Evolutionary conservation across 2,329 filamentous ascomycete genomes (phyloP).

Genomic region (Xylariaceae sp.): DNA sequence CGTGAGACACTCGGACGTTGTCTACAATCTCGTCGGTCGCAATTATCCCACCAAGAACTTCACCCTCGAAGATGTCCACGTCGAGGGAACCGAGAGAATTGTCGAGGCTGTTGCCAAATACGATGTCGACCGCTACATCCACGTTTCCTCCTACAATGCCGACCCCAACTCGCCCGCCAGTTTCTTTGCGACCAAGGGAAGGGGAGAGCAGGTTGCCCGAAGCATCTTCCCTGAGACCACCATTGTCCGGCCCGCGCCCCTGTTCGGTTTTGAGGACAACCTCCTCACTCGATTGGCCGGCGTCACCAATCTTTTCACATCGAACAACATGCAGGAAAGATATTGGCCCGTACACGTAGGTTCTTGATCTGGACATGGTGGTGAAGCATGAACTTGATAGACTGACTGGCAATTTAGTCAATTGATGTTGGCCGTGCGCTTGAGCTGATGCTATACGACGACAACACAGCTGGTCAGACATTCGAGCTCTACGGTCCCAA

Average conservation of each 20-base stretch:
- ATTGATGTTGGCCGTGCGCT: slow-evolving; percentile 88
- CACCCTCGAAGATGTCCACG: slow-evolving; percentile 82
- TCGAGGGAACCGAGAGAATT: slow-evolving; percentile 88
- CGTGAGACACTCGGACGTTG: slow-evolving; percentile 92
- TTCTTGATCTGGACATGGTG: slow-evolving; percentile 17
- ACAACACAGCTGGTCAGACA: slow-evolving; percentile 82
- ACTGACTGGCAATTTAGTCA: slow-evolving; percentile 44
- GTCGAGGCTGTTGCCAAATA: slow-evolving; percentile 94
- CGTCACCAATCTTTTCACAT: slow-evolving; percentile 74
- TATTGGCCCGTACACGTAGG: slow-evolving; percentile 85
- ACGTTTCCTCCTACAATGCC: slow-evolving; percentile 93
- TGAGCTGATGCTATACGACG: slow-evolving; percentile 85
- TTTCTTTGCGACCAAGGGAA: slow-evolving; percentile 88
- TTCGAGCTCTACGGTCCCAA: slow-evolving; percentile 92
- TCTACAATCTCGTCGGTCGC: slow-evolving; percentile 92
- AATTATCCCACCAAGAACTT: slow-evolving; percentile 99
- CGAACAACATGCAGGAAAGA: slow-evolving; percentile 89
- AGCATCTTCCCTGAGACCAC: slow-evolving; percentile 95
- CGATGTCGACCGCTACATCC: slow-evolving; percentile 93
- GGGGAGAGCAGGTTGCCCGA: slow-evolving; percentile 76
- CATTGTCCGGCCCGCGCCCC: slow-evolving; percentile 85
- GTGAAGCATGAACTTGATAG: background rate
- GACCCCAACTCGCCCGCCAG: slow-evolving; percentile 73
- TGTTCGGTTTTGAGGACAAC: slow-evolving; percentile 93
- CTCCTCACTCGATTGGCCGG: slow-evolving; percentile 81